A percentile compares a stretch with the other conserved stretches of the same genome.
Evolutionary conservation across 805 yeast genomes (phyloP).

Genomic region (Danielozyma ontarioensis): DNA sequence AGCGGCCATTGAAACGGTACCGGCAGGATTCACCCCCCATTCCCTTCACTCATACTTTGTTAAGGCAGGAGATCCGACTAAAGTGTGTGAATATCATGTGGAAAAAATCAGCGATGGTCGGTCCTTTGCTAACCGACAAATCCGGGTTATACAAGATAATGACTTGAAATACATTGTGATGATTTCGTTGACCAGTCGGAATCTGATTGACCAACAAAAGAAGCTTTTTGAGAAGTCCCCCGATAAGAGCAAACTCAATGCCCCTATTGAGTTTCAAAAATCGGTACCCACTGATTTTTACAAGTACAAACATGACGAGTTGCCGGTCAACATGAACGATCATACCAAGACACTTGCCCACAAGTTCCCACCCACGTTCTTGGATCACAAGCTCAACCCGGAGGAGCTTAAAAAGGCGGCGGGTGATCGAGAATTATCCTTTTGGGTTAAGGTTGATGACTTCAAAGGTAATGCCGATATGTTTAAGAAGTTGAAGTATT

Average conservation of each 20-base stretch:
- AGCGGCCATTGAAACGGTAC: slow-evolving; percentile 30
- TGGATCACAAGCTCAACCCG: slow-evolving; percentile 15
- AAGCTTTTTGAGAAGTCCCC: slow-evolving; percentile 9
- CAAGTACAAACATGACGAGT: slow-evolving; percentile 15
- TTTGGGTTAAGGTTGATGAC: slow-evolving; percentile 27
- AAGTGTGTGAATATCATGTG: slow-evolving; percentile 26
- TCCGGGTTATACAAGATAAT: slow-evolving; percentile 25
- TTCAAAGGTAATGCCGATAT: slow-evolving; percentile 3
- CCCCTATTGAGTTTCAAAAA: slow-evolving; percentile 26
- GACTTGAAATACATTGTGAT: slow-evolving; percentile 27
- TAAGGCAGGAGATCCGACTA: slow-evolving; percentile 30
- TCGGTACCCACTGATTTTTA: slow-evolving; percentile 18
- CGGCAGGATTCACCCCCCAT: slow-evolving; percentile 32
- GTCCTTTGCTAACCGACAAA: slow-evolving; percentile 28
- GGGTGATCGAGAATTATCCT: slow-evolving; percentile 27
- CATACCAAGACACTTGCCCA: slow-evolving; percentile 15
- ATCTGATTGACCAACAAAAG: slow-evolving; percentile 14
- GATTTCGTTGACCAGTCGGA: slow-evolving; percentile 31
- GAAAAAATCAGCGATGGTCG: slow-evolving; percentile 31
- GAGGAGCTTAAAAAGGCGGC: slow-evolving; percentile 18
- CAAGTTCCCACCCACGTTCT: slow-evolving; percentile 23
- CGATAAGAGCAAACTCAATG: slow-evolving; percentile 14
- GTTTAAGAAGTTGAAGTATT: slow-evolving; percentile 17
- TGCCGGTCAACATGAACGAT: slow-evolving; percentile 11
- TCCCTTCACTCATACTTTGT: slow-evolving; percentile 37